Base-by-base conservation (phyloP, 139 green algal genomes). In the Marvania coccoides region DNA sequence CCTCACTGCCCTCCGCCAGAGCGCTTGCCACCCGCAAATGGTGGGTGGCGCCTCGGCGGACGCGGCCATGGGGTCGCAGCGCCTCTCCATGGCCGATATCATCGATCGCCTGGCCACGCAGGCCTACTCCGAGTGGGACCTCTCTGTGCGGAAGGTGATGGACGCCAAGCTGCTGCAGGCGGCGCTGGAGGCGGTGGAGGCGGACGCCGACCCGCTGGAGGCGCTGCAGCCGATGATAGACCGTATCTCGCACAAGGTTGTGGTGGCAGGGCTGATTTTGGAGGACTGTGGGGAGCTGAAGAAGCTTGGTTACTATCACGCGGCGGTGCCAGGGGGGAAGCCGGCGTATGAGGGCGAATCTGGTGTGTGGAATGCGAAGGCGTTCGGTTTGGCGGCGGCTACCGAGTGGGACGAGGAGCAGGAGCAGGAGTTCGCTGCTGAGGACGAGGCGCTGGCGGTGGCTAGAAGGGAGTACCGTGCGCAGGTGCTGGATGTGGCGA, bases 11-110 rank as follows among this genome's bases (percentile, higher is more conserved):
- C 58, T 82, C 63, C 57, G 71, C 35, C 75, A 82, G 71, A 53
- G 38, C 28, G 71, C 65, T 47, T 82, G 75, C 63, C 71, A 82
- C 62, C 75, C 75, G 6, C 75, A 81, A 62, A 77, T 81, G 34
- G 72, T 74, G 63, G n/a, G n/a, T n/a, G n/a, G n/a, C n/a, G 60
- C 65, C 28, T 48, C 39, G 37, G 45, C n/a, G 3, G 67, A 73
- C 13, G 47, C 47, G 30, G 12, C 56, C 37, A 39, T 74, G 71
- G 72, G 72, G 34, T 67, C 70, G 57, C 53, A 70, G 53, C 65
- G 72, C 6, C 65, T 71, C 19, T 67, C 46, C 61, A 82, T 82
- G 75, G n/a, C 38, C 5, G 36, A 77, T 26, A 82, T 82, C 56
- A 69, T 82, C 46, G 29, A 13, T 0, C 29, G 47, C 24, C 71